Evolutionary conservation across 163 green algal genomes (phyloP), one percentile per base, ranked within the genome.

Genomic region (Scenedesmus sp.): DNA sequence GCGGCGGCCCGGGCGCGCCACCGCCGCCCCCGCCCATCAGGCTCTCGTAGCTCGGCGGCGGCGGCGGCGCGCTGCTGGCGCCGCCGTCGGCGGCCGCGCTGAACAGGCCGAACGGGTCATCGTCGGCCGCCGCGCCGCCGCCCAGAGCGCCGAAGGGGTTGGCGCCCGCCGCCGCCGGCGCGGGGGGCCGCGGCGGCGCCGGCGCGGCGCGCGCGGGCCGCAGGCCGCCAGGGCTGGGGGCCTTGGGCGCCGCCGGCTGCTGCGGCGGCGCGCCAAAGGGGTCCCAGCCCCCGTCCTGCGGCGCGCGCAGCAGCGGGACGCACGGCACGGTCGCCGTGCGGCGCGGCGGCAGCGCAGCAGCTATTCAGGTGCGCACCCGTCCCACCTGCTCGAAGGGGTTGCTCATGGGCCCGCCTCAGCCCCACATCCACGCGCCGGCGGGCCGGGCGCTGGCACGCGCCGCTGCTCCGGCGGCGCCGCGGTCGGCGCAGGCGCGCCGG

Each of bases 251-350:
- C 14, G 69, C 48, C 39, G 67, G 24, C 28, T 76, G 67, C 26
- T 77, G 69, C 29, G 69, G 39, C 18, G 66, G 69, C 53, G 64
- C 54, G n/a, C 53, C 69, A 77, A 77, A 77, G 26, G 54, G 69
- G 33, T 77, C 53, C 69, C 69, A 67, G 44, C 17, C 31, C 6
- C 7, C 7, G n/a, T 44, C 54, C 69, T 77, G 39, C 39, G 39
- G 10, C 7, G 39, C 39, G 10, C 39, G 26, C 39, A 18, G 18
- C 58, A 66, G 58, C 24, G 10, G 39, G 7, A 47, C 7, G 7
- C 6, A 47, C 39, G 10, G 39, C 39, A 47, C 39, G 39, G 7
- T 6, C 39, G 39, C 39, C 10, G 39, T 47, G 39, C 7, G 7
- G 39, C 39, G 39, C 10, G 39, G 39, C 39, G 39, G 39, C 39